A percentile compares a stretch with the other conserved stretches of the same genome.
Conservation (phyloP, 257 asterid species). For the Ilex asprella region DNA sequence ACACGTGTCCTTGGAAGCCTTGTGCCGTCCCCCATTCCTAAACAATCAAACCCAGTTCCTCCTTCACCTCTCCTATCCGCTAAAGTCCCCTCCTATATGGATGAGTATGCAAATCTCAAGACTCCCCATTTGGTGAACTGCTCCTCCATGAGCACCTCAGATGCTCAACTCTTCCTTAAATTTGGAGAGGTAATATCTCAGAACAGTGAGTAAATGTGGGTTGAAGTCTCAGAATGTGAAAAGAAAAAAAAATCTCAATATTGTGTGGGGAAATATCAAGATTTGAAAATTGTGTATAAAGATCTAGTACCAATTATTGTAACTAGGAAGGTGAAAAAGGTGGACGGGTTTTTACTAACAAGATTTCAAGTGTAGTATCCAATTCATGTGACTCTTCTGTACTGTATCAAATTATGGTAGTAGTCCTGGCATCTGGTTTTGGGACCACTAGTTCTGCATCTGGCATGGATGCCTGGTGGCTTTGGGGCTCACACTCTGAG, state of each 20-base stretch:
- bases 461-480: no score
- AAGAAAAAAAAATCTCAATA: background rate
- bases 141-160: conserved; percentile 82
- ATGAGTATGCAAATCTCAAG: conserved; percentile 81
- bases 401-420: background rate
- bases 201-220: conserved; percentile 36
- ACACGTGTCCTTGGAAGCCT: conserved; percentile 67
- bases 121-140: conserved; percentile 82
- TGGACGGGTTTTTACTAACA: conserved; percentile 8
- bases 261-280: background rate
- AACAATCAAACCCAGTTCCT: conserved; percentile 11
- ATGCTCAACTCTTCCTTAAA: conserved; percentile 76
- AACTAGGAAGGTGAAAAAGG: conserved; percentile 11
- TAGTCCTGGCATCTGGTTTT: background rate
- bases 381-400: conserved; percentile 6
- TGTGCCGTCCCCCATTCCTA: conserved; percentile 28
- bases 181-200: conserved; percentile 79
- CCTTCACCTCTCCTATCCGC: conserved; percentile 30
- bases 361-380: background rate
- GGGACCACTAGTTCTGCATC: conserved; percentile 7
- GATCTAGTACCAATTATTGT: conserved; percentile 17
- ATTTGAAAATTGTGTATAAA: conserved; percentile 14
- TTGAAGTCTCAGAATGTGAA: background rate
- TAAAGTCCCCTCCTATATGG: conserved; percentile 59
- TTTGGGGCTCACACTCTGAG: conserved; percentile 8